A percentile compares a stretch with the other conserved stretches of the same genome.
Conservation (phyloP, 176 grass and related monocot genomes). For the Hsuehochloa calcarea region DNA sequence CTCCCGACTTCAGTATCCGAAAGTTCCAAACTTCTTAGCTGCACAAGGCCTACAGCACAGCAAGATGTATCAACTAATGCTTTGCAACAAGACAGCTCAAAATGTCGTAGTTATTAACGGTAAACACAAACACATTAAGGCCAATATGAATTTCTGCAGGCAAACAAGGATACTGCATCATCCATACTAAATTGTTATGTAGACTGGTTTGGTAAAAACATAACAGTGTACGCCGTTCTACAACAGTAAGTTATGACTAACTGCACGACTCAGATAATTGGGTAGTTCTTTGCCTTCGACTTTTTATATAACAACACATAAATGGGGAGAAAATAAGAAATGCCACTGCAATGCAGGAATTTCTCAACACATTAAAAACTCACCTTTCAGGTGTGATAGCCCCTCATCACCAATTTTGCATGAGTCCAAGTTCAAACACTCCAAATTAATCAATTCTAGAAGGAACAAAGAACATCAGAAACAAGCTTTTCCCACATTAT, state of each 20-base stretch:
- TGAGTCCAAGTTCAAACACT: constrained; percentile 95
- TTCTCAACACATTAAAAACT: constrained; percentile 8
- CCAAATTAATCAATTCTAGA: constrained; percentile 81
- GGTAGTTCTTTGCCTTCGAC: not conserved
- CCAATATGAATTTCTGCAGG: not conserved
- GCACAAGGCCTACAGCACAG: constrained; percentile 61
- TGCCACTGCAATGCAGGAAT: not conserved
- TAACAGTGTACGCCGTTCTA: not conserved
- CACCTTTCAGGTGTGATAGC: constrained; percentile 77
- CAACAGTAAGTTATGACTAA: not conserved
- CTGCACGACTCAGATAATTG: not conserved
- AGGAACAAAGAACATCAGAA: constrained; percentile 32
- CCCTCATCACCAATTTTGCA: constrained; percentile 87
- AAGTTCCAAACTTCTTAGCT: constrained; percentile 76
- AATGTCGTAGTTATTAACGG: not conserved
- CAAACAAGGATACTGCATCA: not conserved
- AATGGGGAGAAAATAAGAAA: not conserved
- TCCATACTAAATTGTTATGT: not conserved
- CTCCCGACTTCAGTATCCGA: constrained; percentile 87
- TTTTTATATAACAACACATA: not conserved
- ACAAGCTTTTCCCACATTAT: not conserved
- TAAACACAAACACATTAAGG: not conserved
- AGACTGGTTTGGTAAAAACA: not conserved
- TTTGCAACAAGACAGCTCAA: constrained; percentile 11
- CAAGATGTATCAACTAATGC: constrained; percentile 5